Base-by-base conservation (phyloP, 108 stramenopile genomes). In the Cyclotella sp. region DNA sequence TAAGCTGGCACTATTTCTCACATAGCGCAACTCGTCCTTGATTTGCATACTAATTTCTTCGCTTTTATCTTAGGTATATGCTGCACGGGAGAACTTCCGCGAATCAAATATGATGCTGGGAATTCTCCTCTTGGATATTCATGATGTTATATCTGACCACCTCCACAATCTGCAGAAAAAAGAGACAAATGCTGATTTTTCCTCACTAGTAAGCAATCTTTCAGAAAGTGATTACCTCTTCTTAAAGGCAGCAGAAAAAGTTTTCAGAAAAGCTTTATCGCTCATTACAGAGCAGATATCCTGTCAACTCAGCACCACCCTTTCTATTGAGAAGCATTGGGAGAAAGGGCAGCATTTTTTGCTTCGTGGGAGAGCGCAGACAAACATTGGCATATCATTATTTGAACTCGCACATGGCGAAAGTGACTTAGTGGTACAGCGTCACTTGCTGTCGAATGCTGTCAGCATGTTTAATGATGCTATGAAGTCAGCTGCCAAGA, bases 71-170 rank as follows among this genome's bases (percentile, higher is more conserved):
- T 34, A 70, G 80, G 60, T 68, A 0, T 81, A 71, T 57, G 58
- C 3, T 28, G 44, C 63, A 39, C 63, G 73, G 13, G 80, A 81
- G 46, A 70, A 60, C n/a, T 75, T 34, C 10, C 71, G 80, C 29
- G 80, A 81, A 42, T 69, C 68, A 15, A 71, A 74, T 26, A 81
- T 81, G 80, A 54, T 70, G 11, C 54, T 81, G 27, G 80, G 80
- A 10, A 70, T 43, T 4, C 46, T 73, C 21, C 68, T 64, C 14
- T 15, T 81, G 7, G 64, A 81, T 13, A 49, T 71, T 34, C 61
- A 75, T 66, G 62, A 51, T 9, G 45, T 71, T 21, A 43, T 78
- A 18, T 71, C 44, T 16, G 45, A 45, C 54, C 61, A 68, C 39
- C 41, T 74, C 0, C 19, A 79, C 24, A 43, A 72, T 16, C 9